Evolutionary conservation across 129 eudicot species (phyloP), one percentile per base, ranked within the genome.

Genomic region (Helianthus tuberosus): DNA sequence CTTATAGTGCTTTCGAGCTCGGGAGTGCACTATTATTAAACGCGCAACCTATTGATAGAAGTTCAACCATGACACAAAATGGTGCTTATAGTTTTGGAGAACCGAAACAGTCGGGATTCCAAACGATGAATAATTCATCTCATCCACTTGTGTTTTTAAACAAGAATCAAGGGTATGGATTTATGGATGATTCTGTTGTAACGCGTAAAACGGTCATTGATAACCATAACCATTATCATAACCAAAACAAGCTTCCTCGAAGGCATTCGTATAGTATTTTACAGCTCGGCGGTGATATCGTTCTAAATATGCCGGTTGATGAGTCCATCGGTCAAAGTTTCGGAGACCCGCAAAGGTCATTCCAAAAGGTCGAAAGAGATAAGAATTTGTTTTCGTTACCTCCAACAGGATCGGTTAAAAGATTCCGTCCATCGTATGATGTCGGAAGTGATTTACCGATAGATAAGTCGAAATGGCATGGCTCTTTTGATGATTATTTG

Each of bases 191-290:
- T 51, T 71, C 77, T 3, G 58, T 25, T 52, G 77, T 78, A 2
- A 52, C 72, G 16, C 77, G 63, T 8, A 78, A 44, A 1, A 78
- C 39, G 0, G 41, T 47, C 15, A 32, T 8, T 63, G 77, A 49
- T 39, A 16, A 5, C 43, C 82, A 51, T 71, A 57, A 58, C 58
- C 77, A 38, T 51, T 8, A 1, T 72, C 78, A 51, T 71, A 66
- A 58, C 47, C 77, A 64, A 32, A 71, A 32, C 43, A 47, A 13
- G 16, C 36, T 72, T 79, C 82, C 82, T 29, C 78, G 78, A 64
- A 79, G 82, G 78, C 82, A 79, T 79, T 79, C 82, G n/a, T 79
- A 66, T 35, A 79, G 82, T 43, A 77, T 72, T 16, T 44, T 72
- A 38, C 78, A 79, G 53, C 73, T 79, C 3, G 82, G 78, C 10